A percentile compares a stretch with the other conserved stretches of the same genome.
phyloP scores from a whole-genome alignment of 1,284 basidiomycete genomes.

The Ustilago crameri region DNA sequence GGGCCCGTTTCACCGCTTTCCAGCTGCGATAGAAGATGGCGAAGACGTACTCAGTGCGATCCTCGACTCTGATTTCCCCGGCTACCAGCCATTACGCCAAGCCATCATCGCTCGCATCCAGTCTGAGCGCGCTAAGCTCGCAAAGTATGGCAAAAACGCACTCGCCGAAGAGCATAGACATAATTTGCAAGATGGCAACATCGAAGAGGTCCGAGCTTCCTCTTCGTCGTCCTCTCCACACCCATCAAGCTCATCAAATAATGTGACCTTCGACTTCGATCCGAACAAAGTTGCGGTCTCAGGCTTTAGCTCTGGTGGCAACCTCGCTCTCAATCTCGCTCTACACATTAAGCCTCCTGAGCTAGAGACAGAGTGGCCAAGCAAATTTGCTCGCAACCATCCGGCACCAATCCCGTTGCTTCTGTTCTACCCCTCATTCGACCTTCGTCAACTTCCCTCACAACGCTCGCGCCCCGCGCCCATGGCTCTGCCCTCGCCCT shows the following conservation, averaged over 20 bases:
- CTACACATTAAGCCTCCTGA: constrained; percentile 47
- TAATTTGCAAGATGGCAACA: constrained; percentile 31
- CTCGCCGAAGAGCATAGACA: constrained; percentile 25
- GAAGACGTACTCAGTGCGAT: constrained; percentile 54
- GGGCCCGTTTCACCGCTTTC: constrained; percentile 61
- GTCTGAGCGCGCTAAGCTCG: constrained; percentile 26
- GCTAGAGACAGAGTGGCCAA: constrained; percentile 36
- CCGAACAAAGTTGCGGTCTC: constrained; percentile 38
- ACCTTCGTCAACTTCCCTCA: constrained; percentile 47
- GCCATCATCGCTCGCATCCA: constrained; percentile 29
- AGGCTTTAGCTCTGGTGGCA: constrained; percentile 63
- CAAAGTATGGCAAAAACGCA: constrained; percentile 15
- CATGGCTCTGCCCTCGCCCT: constrained; percentile 31
- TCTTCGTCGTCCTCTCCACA: neutral
- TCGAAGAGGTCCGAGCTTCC: constrained; percentile 22
- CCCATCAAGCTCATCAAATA: neutral
- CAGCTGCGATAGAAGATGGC: constrained; percentile 53
- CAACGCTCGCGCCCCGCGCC: constrained; percentile 42
- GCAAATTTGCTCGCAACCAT: constrained; percentile 24
- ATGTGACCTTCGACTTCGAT: constrained; percentile 30
- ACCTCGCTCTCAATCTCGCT: constrained; percentile 56
- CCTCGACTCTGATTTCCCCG: constrained; percentile 31
- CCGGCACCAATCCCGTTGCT: constrained; percentile 46
- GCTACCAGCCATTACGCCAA: constrained; percentile 30
- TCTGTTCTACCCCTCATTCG: constrained; percentile 58